Evolutionary conservation across 805 yeast species (phyloP), one percentile per base, ranked within the genome.

Genomic region (Geotrichum ghanense): DNA sequence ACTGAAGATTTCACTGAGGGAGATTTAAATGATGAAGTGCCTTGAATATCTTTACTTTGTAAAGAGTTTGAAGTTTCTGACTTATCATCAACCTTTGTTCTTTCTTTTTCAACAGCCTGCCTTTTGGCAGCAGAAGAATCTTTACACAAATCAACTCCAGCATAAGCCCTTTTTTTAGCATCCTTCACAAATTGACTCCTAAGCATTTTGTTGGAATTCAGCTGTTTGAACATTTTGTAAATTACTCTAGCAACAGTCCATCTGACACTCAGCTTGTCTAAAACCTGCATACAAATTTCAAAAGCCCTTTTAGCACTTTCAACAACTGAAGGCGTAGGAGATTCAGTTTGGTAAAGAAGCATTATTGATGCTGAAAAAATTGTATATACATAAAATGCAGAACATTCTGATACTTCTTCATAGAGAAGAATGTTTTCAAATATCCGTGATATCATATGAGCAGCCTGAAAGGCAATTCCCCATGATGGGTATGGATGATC

Each of bases 151-250:
- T 26, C 34, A 12, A n/a, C 34, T 12, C 34, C 34, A n/a, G 42
- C 42, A 22, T 39, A 39, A 5, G 42, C 42, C 16, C 42, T 5
- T n/a, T 39, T 39, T 22, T 16, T 12, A 5, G 42, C 42, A 39
- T 39, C 25, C 21, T 22, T 39, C n/a, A 55, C 44, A 21, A 56
- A 42, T 31, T 44, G 50, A 40, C 55, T 53, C 44, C 52, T 44
- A 43, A 59, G 45, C 41, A 45, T 48, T 35, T 53, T 50, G 44
- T 55, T 55, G 27, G 52, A 51, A 26, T 51, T 52, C 42, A 72
- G 54, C 39, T 69, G 67, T 26, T 74, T 67, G 19, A 82, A 69
- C 49, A 75, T 64, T 48, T 67, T 71, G 48, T 71, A 71, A 7
- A 81, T 74, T 44, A 78, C 72, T 43, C 62, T 56, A 1, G 42